These are phyloP conservation scores for Crassisporium funariophilum DNA, from an alignment of 768 basidiomycete species.

Conservation along the genomic window DNA sequence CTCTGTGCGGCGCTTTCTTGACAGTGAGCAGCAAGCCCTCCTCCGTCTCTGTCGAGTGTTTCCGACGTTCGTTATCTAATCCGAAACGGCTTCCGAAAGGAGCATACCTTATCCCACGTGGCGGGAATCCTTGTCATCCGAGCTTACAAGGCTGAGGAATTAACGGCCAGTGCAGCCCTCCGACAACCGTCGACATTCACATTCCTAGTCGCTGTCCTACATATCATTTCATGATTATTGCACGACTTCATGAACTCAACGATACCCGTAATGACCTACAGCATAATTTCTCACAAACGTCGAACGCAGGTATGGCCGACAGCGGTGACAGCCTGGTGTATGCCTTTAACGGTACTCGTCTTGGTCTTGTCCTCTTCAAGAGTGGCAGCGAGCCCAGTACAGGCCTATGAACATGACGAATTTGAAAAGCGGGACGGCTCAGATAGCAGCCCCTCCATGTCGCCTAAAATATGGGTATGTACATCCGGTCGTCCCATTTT, in stretches of 20 bases:
- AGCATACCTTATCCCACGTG: too few species aligned
- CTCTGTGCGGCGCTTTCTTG: too few species aligned
- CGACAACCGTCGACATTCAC: too few species aligned
- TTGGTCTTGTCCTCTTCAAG: conserved; percentile 2
- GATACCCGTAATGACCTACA: conserved; percentile 5
- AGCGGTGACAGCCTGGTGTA: background rate
- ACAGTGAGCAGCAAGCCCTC: too few species aligned
- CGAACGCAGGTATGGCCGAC: background rate
- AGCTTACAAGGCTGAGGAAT: too few species aligned
- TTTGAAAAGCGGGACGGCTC: conserved; percentile 8
- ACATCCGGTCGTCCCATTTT: background rate
- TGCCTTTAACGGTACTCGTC: background rate
- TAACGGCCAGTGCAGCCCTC: too few species aligned
- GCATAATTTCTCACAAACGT: background rate
- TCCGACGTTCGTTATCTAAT: too few species aligned
- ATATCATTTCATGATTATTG: conserved; percentile 14
- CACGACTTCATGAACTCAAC: conserved; percentile 22
- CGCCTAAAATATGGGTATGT: conserved; percentile 21
- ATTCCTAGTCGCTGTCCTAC: conserved; percentile 10
- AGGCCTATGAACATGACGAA: conserved; percentile 3
- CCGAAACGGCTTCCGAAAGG: too few species aligned
- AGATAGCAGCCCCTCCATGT: background rate
- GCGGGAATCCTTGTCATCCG: too few species aligned
- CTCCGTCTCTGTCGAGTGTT: too few species aligned
- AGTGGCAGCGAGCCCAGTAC: conserved; percentile 5